phyloP scores from a whole-genome alignment of 2,329 filamentous ascomycete genomes.

The Lanzia echinophila region DNA sequence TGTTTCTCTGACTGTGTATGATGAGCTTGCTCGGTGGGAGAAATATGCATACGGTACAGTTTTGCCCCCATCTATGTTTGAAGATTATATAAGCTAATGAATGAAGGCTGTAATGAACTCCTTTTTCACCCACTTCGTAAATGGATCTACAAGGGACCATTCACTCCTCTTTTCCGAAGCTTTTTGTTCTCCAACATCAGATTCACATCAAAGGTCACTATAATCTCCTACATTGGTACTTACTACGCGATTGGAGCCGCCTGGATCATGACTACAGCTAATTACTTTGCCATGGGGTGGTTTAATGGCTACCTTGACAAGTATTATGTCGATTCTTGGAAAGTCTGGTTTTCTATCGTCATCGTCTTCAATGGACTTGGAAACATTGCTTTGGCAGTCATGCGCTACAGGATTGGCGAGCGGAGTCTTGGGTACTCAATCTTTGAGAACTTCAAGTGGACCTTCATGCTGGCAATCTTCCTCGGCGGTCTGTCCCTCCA shows the following conservation, averaged over 20 bases:
- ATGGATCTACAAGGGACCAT: conserved; percentile 68
- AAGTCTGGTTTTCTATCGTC: conserved; percentile 75
- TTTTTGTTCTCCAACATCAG: conserved; percentile 70
- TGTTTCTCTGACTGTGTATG: conserved; percentile 77
- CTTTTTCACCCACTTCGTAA: conserved; percentile 71
- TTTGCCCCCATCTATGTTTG: no score
- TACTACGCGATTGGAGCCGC: conserved; percentile 74
- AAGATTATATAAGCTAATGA: no score
- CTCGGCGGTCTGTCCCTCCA: conserved; percentile 76
- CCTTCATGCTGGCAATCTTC: conserved; percentile 69
- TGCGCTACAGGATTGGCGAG: conserved; percentile 66
- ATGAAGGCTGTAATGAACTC: conserved; percentile 62
- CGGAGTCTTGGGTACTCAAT: conserved; percentile 49
- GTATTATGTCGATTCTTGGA: conserved; percentile 73
- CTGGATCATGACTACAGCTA: conserved; percentile 65
- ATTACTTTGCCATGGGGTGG: conserved; percentile 73
- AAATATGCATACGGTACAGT: conserved; percentile 65
- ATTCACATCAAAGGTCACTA: conserved; percentile 68
- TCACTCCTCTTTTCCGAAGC: conserved; percentile 69
- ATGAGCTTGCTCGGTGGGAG: conserved; percentile 79
- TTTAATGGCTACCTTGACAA: conserved; percentile 72
- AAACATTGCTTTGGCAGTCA: conserved; percentile 63
- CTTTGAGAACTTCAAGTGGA: conserved; percentile 67
- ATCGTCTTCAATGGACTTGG: conserved; percentile 71
- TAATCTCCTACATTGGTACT: conserved; percentile 71